Evolutionary conservation across 805 yeast species (phyloP), one percentile per base, ranked within the genome.

Genomic region (Millerozyma miso): DNA sequence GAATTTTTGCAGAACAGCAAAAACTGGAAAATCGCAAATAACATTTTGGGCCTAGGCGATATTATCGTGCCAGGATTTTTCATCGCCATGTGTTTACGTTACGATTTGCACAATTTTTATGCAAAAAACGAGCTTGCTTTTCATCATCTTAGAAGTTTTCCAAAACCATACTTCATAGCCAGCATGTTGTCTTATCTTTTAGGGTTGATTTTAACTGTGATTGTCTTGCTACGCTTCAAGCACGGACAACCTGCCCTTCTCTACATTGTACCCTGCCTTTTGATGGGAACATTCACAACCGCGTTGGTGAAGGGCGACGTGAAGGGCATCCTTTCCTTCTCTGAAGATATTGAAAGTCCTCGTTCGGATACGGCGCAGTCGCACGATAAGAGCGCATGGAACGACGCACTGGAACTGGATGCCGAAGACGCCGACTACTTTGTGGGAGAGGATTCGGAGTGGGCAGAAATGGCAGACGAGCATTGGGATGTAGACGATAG

Each of bases 231-330:
- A 26, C 39, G 53, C 3, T 75, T 52, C 46, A 51, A 69, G 1
- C 56, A 53, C 8, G 87, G 81, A 0, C 89, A 83, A 58, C 89
- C 89, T 1, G 88, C 88, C 0, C 61, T 84, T 47, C 54, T 84
- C 15, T 83, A 81, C 53, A 58, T 83, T 19, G 80, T 80, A 3
- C 89, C 89, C 3, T 34, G 51, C n/a, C 36, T 66, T 29, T 31
- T 62, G 15, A 6, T 65, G 0, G 60, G 73, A 0, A 65, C 71
- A 0, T n/a, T 60, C 0, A 31, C 53, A 0, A 50, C 62, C 0
- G 77, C 78, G 0, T 38, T 51, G n/a, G n/a, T 42, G 3, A 59
- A 59, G 19, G 74, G 74, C 1, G 85, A 81, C 19, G 48, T 74
- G 16, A 48, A 39, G 0, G 45, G 54, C 16, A 41, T 79, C 8